Conservation (phyloP, 164 flowering plant species). For the Annona cherimola region DNA sequence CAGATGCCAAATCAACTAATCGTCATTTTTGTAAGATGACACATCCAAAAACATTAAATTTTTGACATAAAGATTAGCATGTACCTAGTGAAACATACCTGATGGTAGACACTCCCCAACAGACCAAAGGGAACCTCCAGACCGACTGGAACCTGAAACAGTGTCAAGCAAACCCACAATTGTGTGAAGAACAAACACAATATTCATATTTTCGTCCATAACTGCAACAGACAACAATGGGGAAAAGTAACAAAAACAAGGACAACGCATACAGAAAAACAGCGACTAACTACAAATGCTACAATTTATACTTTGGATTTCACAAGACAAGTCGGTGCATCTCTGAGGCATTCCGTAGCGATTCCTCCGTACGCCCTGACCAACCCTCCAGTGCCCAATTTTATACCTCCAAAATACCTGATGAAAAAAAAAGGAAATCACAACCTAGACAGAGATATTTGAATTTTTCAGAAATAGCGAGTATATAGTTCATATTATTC, state of each 20-base stretch:
- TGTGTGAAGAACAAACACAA: neutral
- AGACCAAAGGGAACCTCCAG: slow-evolving; percentile 79
- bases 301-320: slow-evolving; percentile 63
- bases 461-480: neutral
- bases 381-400: slow-evolving; percentile 91
- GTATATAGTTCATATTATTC: no score
- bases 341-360: slow-evolving; percentile 80
- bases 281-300: neutral
- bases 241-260: neutral
- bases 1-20: no score
- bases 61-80: neutral
- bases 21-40: neutral
- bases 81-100: slow-evolving; percentile 34
- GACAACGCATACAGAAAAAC: neutral
- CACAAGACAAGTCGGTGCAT: slow-evolving; percentile 69
- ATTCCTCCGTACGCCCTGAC: slow-evolving; percentile 97
- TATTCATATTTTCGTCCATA: neutral
- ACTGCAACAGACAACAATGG: neutral
- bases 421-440: neutral
- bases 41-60: neutral
- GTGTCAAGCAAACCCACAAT: neutral
- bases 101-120: slow-evolving; percentile 77
- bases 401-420: slow-evolving; percentile 94
- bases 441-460: neutral
- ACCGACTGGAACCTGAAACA: slow-evolving; percentile 57